Evolutionary conservation across 768 basidiomycete genomes (phyloP), one percentile per base, ranked within the genome.

Genomic region (Bullera alba): DNA sequence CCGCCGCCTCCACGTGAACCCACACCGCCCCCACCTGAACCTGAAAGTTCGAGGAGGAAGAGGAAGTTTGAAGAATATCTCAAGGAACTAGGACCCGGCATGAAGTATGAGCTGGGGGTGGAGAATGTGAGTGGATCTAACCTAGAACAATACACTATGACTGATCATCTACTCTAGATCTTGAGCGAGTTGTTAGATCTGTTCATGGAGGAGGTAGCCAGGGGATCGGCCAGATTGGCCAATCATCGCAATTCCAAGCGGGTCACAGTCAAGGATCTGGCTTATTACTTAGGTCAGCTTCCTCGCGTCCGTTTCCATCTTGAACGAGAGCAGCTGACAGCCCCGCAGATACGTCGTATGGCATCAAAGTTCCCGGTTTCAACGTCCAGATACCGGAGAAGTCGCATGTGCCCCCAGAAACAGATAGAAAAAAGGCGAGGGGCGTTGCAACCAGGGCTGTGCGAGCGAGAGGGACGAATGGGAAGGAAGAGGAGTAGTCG

Each of bases 201-300:
- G 10, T 46, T 67, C 45, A 27, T 67, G 1, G 46, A 42, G 2
- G 61, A 63, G 35, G 53, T 50, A 2, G 54, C 61, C 5, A 30
- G 52, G 29, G 55, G 51, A 10, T 57, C 56, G 3, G 37, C 53
- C 12, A 54, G 59, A 42, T 30, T 67, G 16, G 55, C 62, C 2
- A 61, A 61, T 46, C 65, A 67, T 55, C 51, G 65, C 0, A 59
- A 53, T 34, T 37, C 50, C 4, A 50, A 57, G 12, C 61, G 60
- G 35, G 60, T 67, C 19, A 62, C 60, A 46, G 21, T 67, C 29
- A 67, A 60, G 27, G 65, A 67, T 52, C 42, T 60, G 23, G 59
- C 65, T 3, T 56, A 49, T 25, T 57, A 50, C 27, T 35, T 61
- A 22, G 57, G 65, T 67, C 32, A 61, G 65, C 62, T 36, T 21